Base-by-base conservation (phyloP, 352 stramenopile genomes). In the Thraustochytrium sp. region DNA sequence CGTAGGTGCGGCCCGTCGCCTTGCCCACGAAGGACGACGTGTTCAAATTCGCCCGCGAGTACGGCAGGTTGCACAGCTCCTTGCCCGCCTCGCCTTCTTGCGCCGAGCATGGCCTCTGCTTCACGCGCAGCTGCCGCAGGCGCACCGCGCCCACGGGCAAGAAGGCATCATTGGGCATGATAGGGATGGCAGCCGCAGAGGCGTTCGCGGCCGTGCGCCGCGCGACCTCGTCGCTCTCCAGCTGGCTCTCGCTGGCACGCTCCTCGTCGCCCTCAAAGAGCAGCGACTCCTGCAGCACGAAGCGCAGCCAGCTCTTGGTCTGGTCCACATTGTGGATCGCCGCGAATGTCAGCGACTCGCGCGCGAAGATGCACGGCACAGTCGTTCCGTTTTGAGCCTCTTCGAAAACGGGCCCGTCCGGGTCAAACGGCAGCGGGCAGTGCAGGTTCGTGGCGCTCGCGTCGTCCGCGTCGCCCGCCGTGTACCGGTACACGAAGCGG, bases 41-140 rank as follows among this genome's bases (percentile, higher is more conserved):
- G 59, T 72, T 72, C 59, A 72, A 26, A 1, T 72, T 72, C 9
- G 13, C 59, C 40, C 8, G 13, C 26, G 16, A 16, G 59, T 49
- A 72, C 26, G 59, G 59, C 11, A 72, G 40, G n/a, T 72, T 72
- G 40, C 59, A 72, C 26, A 23, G 16, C 55, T 65, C 1, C 18
- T 3, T n/a, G 26, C 34, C 29, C 18, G 18, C 13, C 34, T 3
- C 55, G 21, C 26, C 26, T 21, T 72, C 31, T 59, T 13, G 8
- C 16, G 16, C 26, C 16, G 59, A 34, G 59, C 59, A 72, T 3
- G 59, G 59, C 21, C 8, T 29, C 36, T 49, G 59, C n/a, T 76
- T 82, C 2, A 82, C 74, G 38, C 74, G 74, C 16, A 82, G 37
- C 34, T 82, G 74, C 29, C 74, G 74, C 49, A 82, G 16, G 11